Percentiles rank a stretch among this genome's conserved stretches.
Conservation (phyloP, 495 filamentous ascomycete species). For the Pyrenula massariospora region DNA sequence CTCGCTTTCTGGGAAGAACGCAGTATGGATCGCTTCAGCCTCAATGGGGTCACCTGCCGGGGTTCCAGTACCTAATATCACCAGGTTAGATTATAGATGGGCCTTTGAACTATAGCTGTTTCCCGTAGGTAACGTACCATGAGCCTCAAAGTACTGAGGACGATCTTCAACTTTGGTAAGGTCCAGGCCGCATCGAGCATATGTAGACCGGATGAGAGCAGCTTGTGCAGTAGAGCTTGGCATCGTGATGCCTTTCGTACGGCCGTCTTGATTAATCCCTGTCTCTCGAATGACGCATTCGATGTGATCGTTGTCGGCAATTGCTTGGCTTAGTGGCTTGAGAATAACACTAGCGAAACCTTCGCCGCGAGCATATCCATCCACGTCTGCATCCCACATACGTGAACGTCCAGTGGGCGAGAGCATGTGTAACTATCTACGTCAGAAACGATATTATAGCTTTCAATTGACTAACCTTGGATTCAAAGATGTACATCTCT, state of each 20-base stretch:
- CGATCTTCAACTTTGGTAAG: slow-evolving; percentile 10
- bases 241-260: slow-evolving; percentile 12
- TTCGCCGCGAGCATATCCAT: slow-evolving; percentile 25
- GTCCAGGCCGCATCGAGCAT: slow-evolving; percentile 11
- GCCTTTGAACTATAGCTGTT: slow-evolving; percentile 29
- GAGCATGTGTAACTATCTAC: slow-evolving; percentile 1
- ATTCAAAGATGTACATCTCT: neutral
- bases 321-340: slow-evolving; percentile 9
- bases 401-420: slow-evolving; percentile 3
- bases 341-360: slow-evolving; percentile 15
- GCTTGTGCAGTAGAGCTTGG: slow-evolving; percentile 12
- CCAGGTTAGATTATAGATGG: neutral
- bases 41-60: slow-evolving; percentile 26
- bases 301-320: slow-evolving; percentile 13
- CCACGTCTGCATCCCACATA: slow-evolving; percentile 16
- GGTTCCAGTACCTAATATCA: slow-evolving; percentile 17
- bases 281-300: slow-evolving; percentile 12
- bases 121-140: slow-evolving; percentile 37
- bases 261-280: slow-evolving; percentile 14
- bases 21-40: slow-evolving; percentile 15
- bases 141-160: slow-evolving; percentile 13
- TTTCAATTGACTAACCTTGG: slow-evolving; percentile 5
- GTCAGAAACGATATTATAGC: neutral
- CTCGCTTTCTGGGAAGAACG: slow-evolving; percentile 2
- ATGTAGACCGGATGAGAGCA: slow-evolving; percentile 9